Percentiles rank a stretch among this genome's conserved stretches.
phyloP scores from a whole-genome alignment of 148 eudicot genomes.

The Agrostemma githago region DNA sequence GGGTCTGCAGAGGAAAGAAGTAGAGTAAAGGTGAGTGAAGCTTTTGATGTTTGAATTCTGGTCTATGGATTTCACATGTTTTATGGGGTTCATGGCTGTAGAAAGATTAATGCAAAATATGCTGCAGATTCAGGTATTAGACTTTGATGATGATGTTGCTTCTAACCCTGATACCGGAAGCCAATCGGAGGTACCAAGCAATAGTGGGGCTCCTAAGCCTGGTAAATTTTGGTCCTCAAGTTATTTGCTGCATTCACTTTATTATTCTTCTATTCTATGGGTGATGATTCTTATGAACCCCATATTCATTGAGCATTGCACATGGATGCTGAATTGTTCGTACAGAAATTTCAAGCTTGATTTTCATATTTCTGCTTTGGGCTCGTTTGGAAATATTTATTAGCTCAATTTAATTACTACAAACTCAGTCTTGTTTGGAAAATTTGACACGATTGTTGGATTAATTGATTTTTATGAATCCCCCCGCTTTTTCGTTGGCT shows the following conservation, averaged over 20 bases:
- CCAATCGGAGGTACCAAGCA: constrained; percentile 45
- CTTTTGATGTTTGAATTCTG: neutral
- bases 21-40: constrained; percentile 39
- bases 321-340: neutral
- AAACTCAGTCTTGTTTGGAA: too few relatives aligned
- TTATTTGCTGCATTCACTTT: neutral
- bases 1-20: constrained; percentile 30
- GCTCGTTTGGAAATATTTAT: too few relatives aligned
- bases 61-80: neutral
- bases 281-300: neutral
- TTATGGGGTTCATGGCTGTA: neutral
- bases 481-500: too few relatives aligned
- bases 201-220: constrained; percentile 39
- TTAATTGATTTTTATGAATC: too few relatives aligned
- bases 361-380: too few relatives aligned
- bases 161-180: constrained; percentile 48
- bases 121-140: constrained; percentile 43
- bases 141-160: constrained; percentile 50
- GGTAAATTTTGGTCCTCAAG: constrained; percentile 34
- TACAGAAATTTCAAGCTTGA: too few relatives aligned
- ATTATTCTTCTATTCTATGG: neutral
- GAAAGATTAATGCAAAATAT: neutral
- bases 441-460: too few relatives aligned
- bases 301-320: neutral
- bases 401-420: too few relatives aligned